phyloP scores from a whole-genome alignment of 805 yeast genomes.

The Spathaspora sp. region DNA sequence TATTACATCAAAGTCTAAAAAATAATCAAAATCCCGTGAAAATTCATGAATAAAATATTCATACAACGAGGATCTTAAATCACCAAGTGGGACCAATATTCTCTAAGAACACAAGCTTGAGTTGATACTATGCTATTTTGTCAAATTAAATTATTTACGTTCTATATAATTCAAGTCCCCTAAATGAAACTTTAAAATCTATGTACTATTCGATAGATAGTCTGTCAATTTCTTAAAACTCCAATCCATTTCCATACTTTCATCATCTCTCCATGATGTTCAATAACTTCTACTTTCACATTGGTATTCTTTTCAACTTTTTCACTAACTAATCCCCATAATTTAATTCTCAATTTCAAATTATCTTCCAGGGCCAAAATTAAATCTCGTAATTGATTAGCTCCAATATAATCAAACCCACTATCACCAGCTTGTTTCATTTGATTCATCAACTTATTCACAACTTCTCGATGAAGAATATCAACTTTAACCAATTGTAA shows the following conservation, averaged over 20 bases:
- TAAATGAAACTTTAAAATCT: no score
- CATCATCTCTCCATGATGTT: constrained; percentile 82
- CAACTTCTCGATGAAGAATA: constrained; percentile 44
- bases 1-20: no score
- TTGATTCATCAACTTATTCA: constrained; percentile 49
- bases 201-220: no score
- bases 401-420: constrained; percentile 51
- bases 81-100: no score
- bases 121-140: no score
- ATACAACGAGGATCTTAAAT: no score
- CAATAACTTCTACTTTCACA: constrained; percentile 59
- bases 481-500: constrained; percentile 40
- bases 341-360: constrained; percentile 33
- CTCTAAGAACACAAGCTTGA: no score
- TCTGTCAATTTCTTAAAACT: constrained; percentile 4
- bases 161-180: no score
- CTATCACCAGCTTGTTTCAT: constrained; percentile 15
- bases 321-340: constrained; percentile 59
- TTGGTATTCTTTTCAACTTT: constrained; percentile 64
- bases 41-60: no score
- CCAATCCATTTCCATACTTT: constrained; percentile 85
- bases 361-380: constrained; percentile 43
- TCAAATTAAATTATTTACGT: no score
- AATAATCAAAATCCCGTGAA: no score
- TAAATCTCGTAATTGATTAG: constrained; percentile 70